A percentile compares a stretch with the other conserved stretches of the same genome.
Conservation (phyloP, 345 rosid genomes). For the Dipteronia dyeriana region DNA sequence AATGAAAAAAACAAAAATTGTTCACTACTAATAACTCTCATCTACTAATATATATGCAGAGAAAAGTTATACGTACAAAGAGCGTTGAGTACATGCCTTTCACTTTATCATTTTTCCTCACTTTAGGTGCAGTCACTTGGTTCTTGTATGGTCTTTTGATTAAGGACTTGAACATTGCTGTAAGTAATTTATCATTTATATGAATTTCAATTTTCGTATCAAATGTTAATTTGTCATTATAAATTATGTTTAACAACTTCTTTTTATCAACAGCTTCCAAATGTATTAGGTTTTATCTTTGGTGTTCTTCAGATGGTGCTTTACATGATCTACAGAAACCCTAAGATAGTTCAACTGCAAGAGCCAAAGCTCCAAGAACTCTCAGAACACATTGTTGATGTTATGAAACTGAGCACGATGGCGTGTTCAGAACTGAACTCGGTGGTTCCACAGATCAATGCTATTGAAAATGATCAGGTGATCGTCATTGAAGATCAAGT, state of each 20-base stretch:
- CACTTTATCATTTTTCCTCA: conserved; percentile 69
- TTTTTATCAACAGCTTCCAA: conserved; percentile 60
- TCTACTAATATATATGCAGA: conserved; percentile 34
- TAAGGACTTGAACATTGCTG: conserved; percentile 68
- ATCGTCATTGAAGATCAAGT: conserved; percentile 24
- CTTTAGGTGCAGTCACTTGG: conserved; percentile 87
- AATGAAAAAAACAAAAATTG: too few relatives aligned
- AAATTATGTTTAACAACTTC: neutral
- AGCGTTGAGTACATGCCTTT: conserved; percentile 91
- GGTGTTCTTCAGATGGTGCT: conserved; percentile 80
- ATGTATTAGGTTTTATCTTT: conserved; percentile 69
- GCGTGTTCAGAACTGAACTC: conserved; percentile 42
- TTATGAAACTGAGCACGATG: conserved; percentile 40
- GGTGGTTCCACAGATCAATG: conserved; percentile 36
- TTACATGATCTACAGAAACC: conserved; percentile 63
- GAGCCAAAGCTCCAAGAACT: conserved; percentile 46
- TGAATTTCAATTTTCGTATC: neutral
- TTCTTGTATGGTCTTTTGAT: conserved; percentile 75
- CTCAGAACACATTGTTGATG: conserved; percentile 52
- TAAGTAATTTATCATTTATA: conserved; percentile 30
- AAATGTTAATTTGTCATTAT: neutral
- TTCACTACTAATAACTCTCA: neutral
- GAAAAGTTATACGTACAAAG: conserved; percentile 77
- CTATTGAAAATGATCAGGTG: neutral
- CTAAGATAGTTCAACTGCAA: conserved; percentile 36